These are phyloP conservation scores for Coemansia sp. DNA, from an alignment of 192 early-diverging fungal genomes.

Conservation along the genomic window DNA sequence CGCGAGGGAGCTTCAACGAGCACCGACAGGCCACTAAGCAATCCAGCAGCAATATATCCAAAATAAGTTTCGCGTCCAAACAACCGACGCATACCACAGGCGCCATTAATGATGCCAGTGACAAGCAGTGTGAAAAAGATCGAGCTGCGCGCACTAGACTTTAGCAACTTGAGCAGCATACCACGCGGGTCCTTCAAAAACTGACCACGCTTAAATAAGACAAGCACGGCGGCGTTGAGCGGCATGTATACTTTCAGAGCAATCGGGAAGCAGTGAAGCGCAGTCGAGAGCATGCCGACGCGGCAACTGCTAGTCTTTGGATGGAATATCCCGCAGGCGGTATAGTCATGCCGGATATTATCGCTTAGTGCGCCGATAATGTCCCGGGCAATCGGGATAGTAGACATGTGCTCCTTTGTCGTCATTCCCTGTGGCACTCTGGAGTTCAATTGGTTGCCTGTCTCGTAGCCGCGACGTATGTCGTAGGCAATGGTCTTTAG, in stretches of 20 bases:
- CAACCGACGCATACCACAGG: conserved; percentile 61
- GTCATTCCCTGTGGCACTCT: conserved; percentile 56
- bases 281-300: conserved; percentile 39
- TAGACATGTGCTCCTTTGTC: conserved; percentile 59
- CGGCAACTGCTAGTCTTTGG: conserved; percentile 61
- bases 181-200: conserved; percentile 60
- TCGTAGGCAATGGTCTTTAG: conserved; percentile 22
- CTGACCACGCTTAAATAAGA: conserved; percentile 59
- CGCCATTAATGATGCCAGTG: conserved; percentile 52
- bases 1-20: conserved; percentile 68
- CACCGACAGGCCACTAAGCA: conserved; percentile 61
- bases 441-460: not conserved
- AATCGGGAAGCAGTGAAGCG: conserved; percentile 58
- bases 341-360: conserved; percentile 58
- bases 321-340: conserved; percentile 66
- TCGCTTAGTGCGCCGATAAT: conserved; percentile 53
- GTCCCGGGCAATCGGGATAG: conserved; percentile 60
- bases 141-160: conserved; percentile 62
- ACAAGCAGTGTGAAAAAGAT: conserved; percentile 66
- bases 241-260: conserved; percentile 67
- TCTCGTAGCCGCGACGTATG: conserved; percentile 5
- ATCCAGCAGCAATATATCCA: conserved; percentile 63
- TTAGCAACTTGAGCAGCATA: conserved; percentile 58
- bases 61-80: conserved; percentile 53
- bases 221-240: conserved; percentile 60